Conservation (phyloP, 2,329 filamentous ascomycete genomes). For the Periconia sp. region DNA sequence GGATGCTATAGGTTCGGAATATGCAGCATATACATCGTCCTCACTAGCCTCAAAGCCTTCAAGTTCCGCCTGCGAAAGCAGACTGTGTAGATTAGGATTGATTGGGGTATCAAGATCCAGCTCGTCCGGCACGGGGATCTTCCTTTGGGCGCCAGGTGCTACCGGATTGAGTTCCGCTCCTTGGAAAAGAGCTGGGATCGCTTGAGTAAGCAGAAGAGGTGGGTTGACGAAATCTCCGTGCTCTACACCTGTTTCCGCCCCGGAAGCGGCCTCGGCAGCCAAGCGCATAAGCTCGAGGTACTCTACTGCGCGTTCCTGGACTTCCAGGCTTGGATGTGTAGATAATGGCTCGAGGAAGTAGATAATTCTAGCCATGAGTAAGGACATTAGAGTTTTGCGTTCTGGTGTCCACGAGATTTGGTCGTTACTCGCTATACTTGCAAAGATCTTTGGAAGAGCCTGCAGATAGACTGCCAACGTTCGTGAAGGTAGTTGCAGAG, state of each 20-base stretch:
- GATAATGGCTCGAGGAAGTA: conserved; percentile 81
- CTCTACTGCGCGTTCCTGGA: conserved; percentile 93
- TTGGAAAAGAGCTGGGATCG: conserved; percentile 84
- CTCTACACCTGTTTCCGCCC: conserved; percentile 62
- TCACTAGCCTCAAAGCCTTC: conserved; percentile 51
- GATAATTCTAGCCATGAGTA: conserved; percentile 82
- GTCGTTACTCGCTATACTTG: conserved; percentile 70
- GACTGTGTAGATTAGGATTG: conserved; percentile 71
- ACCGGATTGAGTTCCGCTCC: conserved; percentile 94
- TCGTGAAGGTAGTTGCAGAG: conserved; percentile 63
- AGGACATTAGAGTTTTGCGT: conserved; percentile 74
- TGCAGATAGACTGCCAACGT: conserved; percentile 83
- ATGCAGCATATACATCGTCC: conserved; percentile 54
- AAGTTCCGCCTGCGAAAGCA: conserved; percentile 64
- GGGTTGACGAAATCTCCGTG: conserved; percentile 74
- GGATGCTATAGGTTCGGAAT: conserved; percentile 49
- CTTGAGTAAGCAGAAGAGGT: conserved; percentile 85
- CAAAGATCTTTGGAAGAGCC: conserved; percentile 84
- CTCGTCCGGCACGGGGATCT: conserved; percentile 78
- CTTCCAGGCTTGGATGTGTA: conserved; percentile 85
- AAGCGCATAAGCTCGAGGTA: conserved; percentile 89
- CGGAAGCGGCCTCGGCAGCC: conserved; percentile 78
- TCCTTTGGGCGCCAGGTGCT: conserved; percentile 78
- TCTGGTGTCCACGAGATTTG: conserved; percentile 72
- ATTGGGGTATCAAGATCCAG: conserved; percentile 84